These are phyloP conservation scores for Thermochaetoides thermophila DNA, from an alignment of 495 filamentous ascomycete genomes.

Conservation along the genomic window DNA sequence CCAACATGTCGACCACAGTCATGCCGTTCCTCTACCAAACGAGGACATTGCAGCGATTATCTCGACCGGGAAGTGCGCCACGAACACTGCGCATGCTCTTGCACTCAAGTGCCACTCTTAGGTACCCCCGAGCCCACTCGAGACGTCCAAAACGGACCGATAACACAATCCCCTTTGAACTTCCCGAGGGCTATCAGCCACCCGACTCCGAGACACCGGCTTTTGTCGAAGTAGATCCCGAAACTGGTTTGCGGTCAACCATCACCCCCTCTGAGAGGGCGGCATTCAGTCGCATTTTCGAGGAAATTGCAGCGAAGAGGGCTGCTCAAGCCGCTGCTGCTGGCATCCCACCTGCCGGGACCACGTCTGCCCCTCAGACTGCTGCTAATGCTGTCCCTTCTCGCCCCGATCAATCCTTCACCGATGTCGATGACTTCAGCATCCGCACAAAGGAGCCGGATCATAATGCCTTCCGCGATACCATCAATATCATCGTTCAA, in stretches of 20 bases:
- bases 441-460: neutral
- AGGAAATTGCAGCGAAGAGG: constrained; percentile 29
- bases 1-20: constrained; percentile 25
- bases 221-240: constrained; percentile 5
- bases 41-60: constrained; percentile 35
- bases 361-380: neutral
- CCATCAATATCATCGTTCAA: constrained; percentile 21
- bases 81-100: constrained; percentile 10
- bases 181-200: constrained; percentile 9
- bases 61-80: constrained; percentile 4
- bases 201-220: neutral
- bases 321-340: neutral
- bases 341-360: neutral
- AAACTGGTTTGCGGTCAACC: constrained; percentile 22
- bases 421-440: neutral
- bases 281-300: constrained; percentile 45
- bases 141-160: neutral
- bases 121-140: neutral
- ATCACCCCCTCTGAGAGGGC: constrained; percentile 41
- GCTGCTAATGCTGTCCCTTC: neutral
- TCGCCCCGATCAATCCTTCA: neutral
- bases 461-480: constrained; percentile 1
- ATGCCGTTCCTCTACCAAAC: constrained; percentile 60
- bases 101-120: constrained; percentile 3
- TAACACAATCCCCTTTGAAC: constrained; percentile 25